These are phyloP conservation scores for Zoysia japonica DNA, from an alignment of 176 grass and related monocot species.

Conservation along the genomic window DNA sequence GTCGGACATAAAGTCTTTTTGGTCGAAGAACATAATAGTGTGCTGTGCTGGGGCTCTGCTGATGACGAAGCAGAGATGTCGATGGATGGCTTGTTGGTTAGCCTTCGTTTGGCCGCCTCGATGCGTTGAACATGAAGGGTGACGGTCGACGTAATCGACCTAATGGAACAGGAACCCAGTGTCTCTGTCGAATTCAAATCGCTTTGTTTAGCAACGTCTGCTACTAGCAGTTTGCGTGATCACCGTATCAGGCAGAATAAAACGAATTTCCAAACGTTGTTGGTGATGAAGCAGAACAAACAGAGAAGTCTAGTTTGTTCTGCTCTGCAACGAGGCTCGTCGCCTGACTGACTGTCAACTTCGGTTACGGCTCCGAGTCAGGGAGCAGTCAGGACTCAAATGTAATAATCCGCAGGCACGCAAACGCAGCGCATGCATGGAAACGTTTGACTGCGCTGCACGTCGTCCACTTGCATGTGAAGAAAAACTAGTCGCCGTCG, in stretches of 20 bases:
- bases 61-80: not conserved
- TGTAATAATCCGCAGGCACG: slow-evolving; percentile 21
- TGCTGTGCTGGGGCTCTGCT: too few species aligned
- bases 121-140: not conserved
- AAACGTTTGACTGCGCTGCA: slow-evolving; percentile 3
- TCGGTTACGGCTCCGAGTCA: too few species aligned
- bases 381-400: too few species aligned
- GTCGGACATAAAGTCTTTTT: not conserved
- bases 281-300: too few species aligned
- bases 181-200: not conserved
- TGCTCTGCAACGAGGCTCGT: too few species aligned
- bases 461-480: not conserved
- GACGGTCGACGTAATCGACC: not conserved
- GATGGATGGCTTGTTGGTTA: not conserved
- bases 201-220: too few species aligned
- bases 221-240: too few species aligned
- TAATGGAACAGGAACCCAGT: not conserved
- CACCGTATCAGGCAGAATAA: too few species aligned
- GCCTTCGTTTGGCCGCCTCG: not conserved
- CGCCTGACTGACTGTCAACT: too few species aligned
- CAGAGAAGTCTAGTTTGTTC: too few species aligned
- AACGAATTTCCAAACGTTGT: too few species aligned
- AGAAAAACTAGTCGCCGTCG: not conserved
- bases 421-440: slow-evolving; percentile 18
- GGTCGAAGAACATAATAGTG: not conserved